Conservation (phyloP, 2,329 filamentous ascomycete genomes). For the Fusarium irregulare region DNA sequence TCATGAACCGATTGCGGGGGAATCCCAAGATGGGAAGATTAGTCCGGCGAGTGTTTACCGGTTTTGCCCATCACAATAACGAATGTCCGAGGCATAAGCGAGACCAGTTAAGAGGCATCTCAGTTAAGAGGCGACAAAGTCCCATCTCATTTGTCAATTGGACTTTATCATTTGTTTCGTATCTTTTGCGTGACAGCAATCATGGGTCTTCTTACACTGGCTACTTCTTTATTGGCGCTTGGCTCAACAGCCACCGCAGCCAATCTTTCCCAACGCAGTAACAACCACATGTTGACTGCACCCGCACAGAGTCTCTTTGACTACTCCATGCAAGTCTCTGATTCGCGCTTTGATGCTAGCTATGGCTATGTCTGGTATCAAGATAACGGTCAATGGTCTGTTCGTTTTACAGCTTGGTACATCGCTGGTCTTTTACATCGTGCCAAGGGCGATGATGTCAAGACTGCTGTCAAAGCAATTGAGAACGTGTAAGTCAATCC, state of each 20-base stretch:
- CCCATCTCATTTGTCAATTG: not conserved
- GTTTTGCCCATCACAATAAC: constrained; percentile 10
- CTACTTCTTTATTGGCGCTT: constrained; percentile 11
- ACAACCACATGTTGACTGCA: constrained; percentile 9
- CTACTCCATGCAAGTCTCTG: constrained; percentile 54
- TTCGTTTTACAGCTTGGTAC: constrained; percentile 58
- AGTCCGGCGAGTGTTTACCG: constrained; percentile 14
- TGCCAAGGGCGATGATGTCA: not conserved
- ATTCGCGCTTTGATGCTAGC: constrained; percentile 54
- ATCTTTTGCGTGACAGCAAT: not conserved
- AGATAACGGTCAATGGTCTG: constrained; percentile 56
- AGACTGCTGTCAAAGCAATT: constrained; percentile 15
- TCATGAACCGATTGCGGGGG: constrained; percentile 10
- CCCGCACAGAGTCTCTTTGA: constrained; percentile 9
- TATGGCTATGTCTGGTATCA: constrained; percentile 57
- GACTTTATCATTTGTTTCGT: not conserved
- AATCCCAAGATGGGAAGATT: constrained; percentile 1
- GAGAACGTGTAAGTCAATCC: constrained; percentile 9
- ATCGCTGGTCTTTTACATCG: constrained; percentile 49
- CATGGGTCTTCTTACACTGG: constrained; percentile 22
- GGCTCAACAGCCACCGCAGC: constrained; percentile 7
- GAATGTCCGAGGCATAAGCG: not conserved
- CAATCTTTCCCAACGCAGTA: constrained; percentile 9
- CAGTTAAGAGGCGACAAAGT: too few species aligned
- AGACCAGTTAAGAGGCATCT: constrained; percentile 12